Evolutionary conservation across 2,329 filamentous ascomycete genomes (phyloP), one percentile per base, ranked within the genome.

Genomic region (Periconia macrospinosa): DNA sequence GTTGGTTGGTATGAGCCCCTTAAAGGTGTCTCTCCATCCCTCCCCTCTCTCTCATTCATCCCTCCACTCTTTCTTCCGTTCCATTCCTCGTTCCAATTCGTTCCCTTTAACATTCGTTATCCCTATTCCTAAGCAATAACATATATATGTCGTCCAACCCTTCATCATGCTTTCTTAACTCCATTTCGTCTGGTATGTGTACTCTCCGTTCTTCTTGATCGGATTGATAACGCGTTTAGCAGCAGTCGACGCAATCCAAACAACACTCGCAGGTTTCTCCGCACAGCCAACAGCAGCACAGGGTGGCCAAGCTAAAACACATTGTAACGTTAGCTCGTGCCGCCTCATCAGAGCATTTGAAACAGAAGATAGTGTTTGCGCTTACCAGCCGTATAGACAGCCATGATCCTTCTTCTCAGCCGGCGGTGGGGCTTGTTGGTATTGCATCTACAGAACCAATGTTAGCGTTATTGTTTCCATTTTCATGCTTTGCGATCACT

Each of bases 231-330:
- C 10, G 9, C 35, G 13, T 20, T 53, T 59, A 70, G 41, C 55
- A 70, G 59, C 69, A 71, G 10, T 67, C 62, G 19, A 66, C 52
- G 43, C 66, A 70, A 49, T 70, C 68, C 1, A 70, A 41, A 51
- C 68, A 72, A 57, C 70, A 73, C 45, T 72, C 69, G 62, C 70
- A 73, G 17, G 67, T 60, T 58, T 73, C 70, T 6, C 65, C 69
- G 48, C 70, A 72, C 23, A 72, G 54, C 64, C 65, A 72, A 55
- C 70, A 72, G 57, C 70, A 72, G 59, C 70, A 72, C 44, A 72
- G 53, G n/a, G 68, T 67, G 10, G 70, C 70, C 42, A 73, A 45
- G 63, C 70, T 69, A 13, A 27, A 27, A 27, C 3, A 27, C 3
- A 27, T 27, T 27, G 8, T 3, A 27, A 27, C 23, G 23, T 27